These are phyloP conservation scores for Arctostaphylos glauca DNA, from an alignment of 148 eudicot species.

Conservation along the genomic window DNA sequence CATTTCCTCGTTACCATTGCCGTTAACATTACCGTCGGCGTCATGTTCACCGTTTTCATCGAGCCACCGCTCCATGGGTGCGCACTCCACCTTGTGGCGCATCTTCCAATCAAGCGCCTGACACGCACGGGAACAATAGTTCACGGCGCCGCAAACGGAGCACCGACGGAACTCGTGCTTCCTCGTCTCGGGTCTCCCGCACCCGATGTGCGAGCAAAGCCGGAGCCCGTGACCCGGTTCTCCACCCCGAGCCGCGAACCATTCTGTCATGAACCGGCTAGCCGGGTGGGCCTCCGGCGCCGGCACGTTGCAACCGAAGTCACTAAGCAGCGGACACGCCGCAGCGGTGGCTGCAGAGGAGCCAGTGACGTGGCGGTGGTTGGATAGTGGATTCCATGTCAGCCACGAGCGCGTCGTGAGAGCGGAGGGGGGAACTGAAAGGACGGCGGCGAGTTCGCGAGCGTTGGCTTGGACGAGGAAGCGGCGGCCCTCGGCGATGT, in stretches of 20 bases:
- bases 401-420: slow-evolving; percentile 31
- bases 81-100: slow-evolving; percentile 55
- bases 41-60: slow-evolving; percentile 26
- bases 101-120: slow-evolving; percentile 73
- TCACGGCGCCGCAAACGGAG: slow-evolving; percentile 61
- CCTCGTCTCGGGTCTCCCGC: slow-evolving; percentile 69
- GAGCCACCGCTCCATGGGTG: slow-evolving; percentile 43
- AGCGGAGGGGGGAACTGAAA: slow-evolving; percentile 29
- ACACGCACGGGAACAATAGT: slow-evolving; percentile 69
- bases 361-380: slow-evolving; percentile 17
- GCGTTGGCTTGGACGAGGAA: slow-evolving; percentile 93
- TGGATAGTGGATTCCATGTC: slow-evolving; percentile 26
- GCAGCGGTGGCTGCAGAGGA: neutral
- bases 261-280: slow-evolving; percentile 56
- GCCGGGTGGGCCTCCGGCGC: slow-evolving; percentile 73
- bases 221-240: slow-evolving; percentile 37
- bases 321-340: slow-evolving; percentile 71
- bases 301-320: slow-evolving; percentile 84
- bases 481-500: slow-evolving; percentile 74
- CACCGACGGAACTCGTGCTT: slow-evolving; percentile 65
- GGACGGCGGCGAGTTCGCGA: slow-evolving; percentile 68
- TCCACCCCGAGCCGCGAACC: slow-evolving; percentile 43
- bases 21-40: slow-evolving; percentile 15
- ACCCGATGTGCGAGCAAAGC: slow-evolving; percentile 53
- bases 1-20: slow-evolving; percentile 18